These are phyloP conservation scores for Pseudisothecium myosuroides DNA, from an alignment of 225 moss, liverwort and hornwort genomes.

Conservation along the genomic window DNA sequence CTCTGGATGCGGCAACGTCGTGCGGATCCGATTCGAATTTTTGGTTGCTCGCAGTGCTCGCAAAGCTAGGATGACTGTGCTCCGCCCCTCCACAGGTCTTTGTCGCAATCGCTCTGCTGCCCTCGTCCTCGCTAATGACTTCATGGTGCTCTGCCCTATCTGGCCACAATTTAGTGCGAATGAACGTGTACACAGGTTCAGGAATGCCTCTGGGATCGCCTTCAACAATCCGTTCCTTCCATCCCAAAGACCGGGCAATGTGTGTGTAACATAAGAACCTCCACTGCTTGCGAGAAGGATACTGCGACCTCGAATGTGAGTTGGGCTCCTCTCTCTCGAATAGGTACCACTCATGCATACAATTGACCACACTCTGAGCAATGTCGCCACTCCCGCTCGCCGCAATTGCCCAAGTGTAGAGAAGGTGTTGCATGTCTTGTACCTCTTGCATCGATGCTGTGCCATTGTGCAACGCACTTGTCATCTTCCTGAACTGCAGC, in stretches of 20 bases:
- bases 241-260: not conserved
- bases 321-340: accelerated
- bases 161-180: too few species aligned
- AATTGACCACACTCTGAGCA: not conserved
- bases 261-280: not conserved
- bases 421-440: not conserved
- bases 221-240: too few species aligned
- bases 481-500: not conserved
- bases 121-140: too few species aligned
- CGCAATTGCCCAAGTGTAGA: accelerated
- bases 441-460: not conserved
- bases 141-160: too few species aligned
- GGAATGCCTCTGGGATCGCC: too few species aligned
- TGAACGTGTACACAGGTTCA: too few species aligned
- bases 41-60: too few species aligned
- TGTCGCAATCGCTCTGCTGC: accelerated
- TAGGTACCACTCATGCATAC: not conserved
- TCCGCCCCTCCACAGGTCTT: too few species aligned
- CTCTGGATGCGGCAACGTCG: too few species aligned
- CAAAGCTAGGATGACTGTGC: too few species aligned
- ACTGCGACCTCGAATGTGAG: not conserved
- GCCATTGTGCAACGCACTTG: not conserved
- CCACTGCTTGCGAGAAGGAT: not conserved
- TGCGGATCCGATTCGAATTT: too few species aligned
- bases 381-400: not conserved